Percentiles rank a stretch among this genome's conserved stretches.
Conservation (phyloP, 2,329 filamentous ascomycete genomes). For the Penicillium sp. region DNA sequence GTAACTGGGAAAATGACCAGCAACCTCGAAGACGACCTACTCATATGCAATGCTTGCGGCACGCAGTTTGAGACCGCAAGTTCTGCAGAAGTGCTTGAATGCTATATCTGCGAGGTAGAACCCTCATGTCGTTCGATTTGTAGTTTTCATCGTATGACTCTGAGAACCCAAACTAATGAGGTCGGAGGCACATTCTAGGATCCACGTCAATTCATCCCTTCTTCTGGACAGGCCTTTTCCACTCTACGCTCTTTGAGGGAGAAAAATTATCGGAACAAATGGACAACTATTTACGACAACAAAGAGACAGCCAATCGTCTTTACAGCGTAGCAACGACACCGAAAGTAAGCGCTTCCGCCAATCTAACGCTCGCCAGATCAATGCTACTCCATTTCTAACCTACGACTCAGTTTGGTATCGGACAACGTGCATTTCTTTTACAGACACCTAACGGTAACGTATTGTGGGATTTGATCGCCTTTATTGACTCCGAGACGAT, state of each 20-base stretch:
- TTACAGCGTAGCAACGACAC: neutral
- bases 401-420: slow-evolving; percentile 55
- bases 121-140: neutral
- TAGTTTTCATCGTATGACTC: neutral
- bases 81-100: neutral
- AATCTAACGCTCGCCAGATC: too few species aligned
- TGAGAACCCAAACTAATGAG: too few species aligned
- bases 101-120: neutral
- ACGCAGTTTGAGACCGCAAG: neutral
- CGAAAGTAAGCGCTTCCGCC: neutral
- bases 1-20: neutral
- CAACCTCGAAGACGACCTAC: neutral
- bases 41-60: neutral
- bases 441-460: slow-evolving; percentile 67
- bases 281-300: neutral
- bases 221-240: neutral
- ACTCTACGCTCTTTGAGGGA: neutral
- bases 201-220: neutral
- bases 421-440: slow-evolving; percentile 75
- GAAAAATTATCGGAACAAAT: neutral
- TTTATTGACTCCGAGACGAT: slow-evolving; percentile 70
- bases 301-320: neutral
- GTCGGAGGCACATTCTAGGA: neutral
- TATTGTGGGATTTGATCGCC: slow-evolving; percentile 80
- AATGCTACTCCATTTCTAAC: too few species aligned